These are phyloP conservation scores for Lachancea quebecensis DNA, from an alignment of 805 yeast species.

Conservation along the genomic window DNA sequence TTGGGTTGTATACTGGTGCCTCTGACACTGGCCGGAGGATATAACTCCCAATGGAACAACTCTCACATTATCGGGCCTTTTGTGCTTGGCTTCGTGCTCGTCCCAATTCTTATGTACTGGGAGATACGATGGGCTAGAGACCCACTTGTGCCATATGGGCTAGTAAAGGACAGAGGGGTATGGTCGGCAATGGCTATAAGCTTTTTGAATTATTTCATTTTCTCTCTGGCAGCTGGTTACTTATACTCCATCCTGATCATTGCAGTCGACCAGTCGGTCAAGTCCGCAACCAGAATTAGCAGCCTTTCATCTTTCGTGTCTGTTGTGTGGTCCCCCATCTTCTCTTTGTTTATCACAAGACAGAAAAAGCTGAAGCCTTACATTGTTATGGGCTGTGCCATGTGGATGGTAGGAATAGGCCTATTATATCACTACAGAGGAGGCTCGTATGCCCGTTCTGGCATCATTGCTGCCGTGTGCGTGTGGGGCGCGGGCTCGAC, in stretches of 20 bases:
- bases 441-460: conserved; percentile 42
- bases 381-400: conserved; percentile 47
- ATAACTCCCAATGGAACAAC: conserved; percentile 44
- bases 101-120: conserved; percentile 57
- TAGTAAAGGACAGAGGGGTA: conserved; percentile 62
- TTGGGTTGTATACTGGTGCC: conserved; percentile 65
- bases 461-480: conserved; percentile 46
- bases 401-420: conserved; percentile 60
- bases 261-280: conserved; percentile 49
- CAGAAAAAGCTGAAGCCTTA: conserved; percentile 51
- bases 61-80: conserved; percentile 63
- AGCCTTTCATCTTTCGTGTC: conserved; percentile 59
- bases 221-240: conserved; percentile 64
- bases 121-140: conserved; percentile 48
- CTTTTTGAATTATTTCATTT: conserved; percentile 51
- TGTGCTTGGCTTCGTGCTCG: conserved; percentile 54
- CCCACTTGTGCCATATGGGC: conserved; percentile 57
- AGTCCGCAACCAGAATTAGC: conserved; percentile 55
- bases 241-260: conserved; percentile 61
- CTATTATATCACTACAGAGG: conserved; percentile 42
- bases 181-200: conserved; percentile 64
- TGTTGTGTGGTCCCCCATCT: conserved; percentile 49
- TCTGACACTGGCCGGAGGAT: conserved; percentile 70
- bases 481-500: conserved; percentile 68
- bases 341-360: conserved; percentile 46